These are phyloP conservation scores for Globisporangium carolinianum DNA, from an alignment of 352 stramenopile species.

Conservation along the genomic window DNA sequence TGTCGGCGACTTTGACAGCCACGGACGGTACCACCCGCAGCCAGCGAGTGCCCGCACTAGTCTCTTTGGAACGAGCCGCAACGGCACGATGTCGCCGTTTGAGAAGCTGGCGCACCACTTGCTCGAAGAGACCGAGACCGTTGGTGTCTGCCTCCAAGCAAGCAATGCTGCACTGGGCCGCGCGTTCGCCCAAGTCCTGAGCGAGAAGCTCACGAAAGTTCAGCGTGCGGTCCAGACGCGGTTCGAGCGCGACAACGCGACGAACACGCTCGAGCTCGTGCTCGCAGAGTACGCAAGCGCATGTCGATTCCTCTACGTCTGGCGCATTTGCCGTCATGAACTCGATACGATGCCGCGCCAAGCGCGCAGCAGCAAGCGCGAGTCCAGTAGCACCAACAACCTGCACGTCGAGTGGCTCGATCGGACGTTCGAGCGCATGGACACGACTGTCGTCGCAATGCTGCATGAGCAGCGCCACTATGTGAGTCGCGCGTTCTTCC, in stretches of 20 bases:
- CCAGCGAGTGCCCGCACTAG: background rate
- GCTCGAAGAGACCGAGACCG: slow-evolving; percentile 63
- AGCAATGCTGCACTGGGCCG: slow-evolving; percentile 51
- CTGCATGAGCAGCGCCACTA: slow-evolving; percentile 49
- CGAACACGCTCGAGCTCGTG: slow-evolving; percentile 28
- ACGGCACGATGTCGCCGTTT: slow-evolving; percentile 33
- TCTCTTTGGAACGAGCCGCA: background rate
- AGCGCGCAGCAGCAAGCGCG: slow-evolving; percentile 11
- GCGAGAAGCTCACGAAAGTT: slow-evolving; percentile 50
- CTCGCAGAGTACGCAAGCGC: slow-evolving; percentile 54
- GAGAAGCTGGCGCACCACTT: slow-evolving; percentile 67
- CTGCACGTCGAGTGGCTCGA: slow-evolving; percentile 66
- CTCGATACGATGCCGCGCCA: slow-evolving; percentile 39
- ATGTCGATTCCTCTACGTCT: slow-evolving; percentile 50
- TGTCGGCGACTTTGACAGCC: slow-evolving; percentile 8
- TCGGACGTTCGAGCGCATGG: slow-evolving; percentile 52
- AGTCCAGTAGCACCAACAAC: slow-evolving; percentile 8
- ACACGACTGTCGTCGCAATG: slow-evolving; percentile 38
- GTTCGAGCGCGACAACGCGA: slow-evolving; percentile 22
- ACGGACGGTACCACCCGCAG: slow-evolving; percentile 9
- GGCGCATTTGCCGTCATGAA: slow-evolving; percentile 54
- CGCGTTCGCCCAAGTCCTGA: slow-evolving; percentile 58
- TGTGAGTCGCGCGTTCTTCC: slow-evolving; percentile 48
- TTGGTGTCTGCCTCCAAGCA: slow-evolving; percentile 56
- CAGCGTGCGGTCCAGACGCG: slow-evolving; percentile 20